These are phyloP conservation scores for Fonsecaea monophora DNA, from an alignment of 2,329 filamentous ascomycete genomes.

Conservation along the genomic window DNA sequence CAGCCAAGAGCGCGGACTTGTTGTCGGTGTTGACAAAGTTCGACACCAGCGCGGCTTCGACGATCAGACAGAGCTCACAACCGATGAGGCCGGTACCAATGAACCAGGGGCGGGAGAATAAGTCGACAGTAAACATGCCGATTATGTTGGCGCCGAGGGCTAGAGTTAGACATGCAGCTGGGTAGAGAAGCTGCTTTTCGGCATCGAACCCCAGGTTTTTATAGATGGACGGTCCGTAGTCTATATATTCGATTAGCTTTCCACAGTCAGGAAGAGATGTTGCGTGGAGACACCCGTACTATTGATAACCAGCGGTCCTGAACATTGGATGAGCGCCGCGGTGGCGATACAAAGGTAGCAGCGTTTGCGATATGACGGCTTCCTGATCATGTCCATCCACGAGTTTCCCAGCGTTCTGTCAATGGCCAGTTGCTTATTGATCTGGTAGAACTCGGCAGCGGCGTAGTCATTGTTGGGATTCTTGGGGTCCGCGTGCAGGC, in stretches of 20 bases:
- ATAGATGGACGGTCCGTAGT: constrained; percentile 54
- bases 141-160: no score
- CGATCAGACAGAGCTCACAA: background rate
- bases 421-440: constrained; percentile 8
- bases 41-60: background rate
- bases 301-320: constrained; percentile 55
- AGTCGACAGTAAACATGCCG: constrained; percentile 5
- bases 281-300: constrained; percentile 26
- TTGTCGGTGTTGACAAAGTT: constrained; percentile 34
- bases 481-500: no score
- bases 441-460: background rate
- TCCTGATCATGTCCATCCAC: constrained; percentile 17
- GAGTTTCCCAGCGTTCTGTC: constrained; percentile 6
- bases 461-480: background rate
- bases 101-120: constrained; percentile 5
- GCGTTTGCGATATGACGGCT: constrained; percentile 16
- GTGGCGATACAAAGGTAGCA: constrained; percentile 13
- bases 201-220: constrained; percentile 53
- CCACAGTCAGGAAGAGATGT: background rate
- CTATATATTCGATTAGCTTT: background rate
- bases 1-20: constrained; percentile 42
- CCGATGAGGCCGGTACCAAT: background rate
- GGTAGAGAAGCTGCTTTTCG: constrained; percentile 14
- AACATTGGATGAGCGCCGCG: constrained; percentile 39
- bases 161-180: background rate